phyloP scores from a whole-genome alignment of 805 yeast genomes.

The Ogataea allantospora region DNA sequence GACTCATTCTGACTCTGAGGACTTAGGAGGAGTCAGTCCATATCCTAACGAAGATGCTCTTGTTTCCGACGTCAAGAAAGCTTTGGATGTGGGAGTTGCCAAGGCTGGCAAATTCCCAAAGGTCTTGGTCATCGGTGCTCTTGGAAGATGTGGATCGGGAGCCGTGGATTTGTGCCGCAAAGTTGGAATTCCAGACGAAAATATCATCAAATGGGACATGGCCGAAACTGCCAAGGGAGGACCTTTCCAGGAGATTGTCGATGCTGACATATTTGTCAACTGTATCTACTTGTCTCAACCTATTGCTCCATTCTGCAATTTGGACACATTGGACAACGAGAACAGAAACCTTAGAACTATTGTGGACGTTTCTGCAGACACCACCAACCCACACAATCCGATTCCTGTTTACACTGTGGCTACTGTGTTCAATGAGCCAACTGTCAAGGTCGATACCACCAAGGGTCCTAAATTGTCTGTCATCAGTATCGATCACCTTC shows the following conservation, averaged over 20 bases:
- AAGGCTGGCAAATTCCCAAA: conserved; percentile 70
- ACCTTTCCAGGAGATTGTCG: conserved; percentile 89
- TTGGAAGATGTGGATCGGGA: conserved; percentile 98
- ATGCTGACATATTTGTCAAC: conserved; percentile 87
- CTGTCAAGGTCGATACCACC: conserved; percentile 76
- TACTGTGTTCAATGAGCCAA: conserved; percentile 88
- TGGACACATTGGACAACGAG: conserved; percentile 59
- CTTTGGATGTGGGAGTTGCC: conserved; percentile 53
- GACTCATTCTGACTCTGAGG: conserved; percentile 59
- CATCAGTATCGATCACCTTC: conserved; percentile 93
- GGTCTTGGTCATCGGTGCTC: conserved; percentile 90
- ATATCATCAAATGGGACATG: conserved; percentile 93
- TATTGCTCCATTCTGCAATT: conserved; percentile 86
- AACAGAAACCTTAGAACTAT: conserved; percentile 83
- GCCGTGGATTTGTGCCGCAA: conserved; percentile 81
- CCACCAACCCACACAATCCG: conserved; percentile 98
- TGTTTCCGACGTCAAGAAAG: conserved; percentile 65
- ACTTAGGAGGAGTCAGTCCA: conserved; percentile 78
- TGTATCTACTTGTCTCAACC: conserved; percentile 93
- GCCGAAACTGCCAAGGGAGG: conserved; percentile 96
- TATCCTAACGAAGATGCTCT: conserved; percentile 77
- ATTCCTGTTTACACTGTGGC: conserved; percentile 90
- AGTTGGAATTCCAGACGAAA: conserved; percentile 83
- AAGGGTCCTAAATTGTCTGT: conserved; percentile 87
- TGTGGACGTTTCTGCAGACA: conserved; percentile 98